phyloP scores from a whole-genome alignment of 495 filamentous ascomycete species.

The Thozetella sp. region DNA sequence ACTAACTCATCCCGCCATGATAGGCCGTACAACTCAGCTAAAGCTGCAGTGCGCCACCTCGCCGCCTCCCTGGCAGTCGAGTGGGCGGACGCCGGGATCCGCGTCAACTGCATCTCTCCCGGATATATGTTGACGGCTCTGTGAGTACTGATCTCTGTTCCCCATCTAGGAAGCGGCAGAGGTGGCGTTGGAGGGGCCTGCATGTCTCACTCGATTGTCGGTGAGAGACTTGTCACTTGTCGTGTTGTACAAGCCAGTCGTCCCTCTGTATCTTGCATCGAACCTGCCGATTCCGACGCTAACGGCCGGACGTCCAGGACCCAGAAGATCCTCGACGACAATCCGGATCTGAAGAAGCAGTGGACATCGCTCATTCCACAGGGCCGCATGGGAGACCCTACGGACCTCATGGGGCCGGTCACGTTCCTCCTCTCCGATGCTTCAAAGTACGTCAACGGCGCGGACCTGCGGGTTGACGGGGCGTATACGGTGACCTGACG shows the following conservation, averaged over 20 bases:
- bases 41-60: constrained; percentile 86
- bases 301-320: constrained; percentile 57
- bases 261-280: neutral
- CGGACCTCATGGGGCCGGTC: constrained; percentile 92
- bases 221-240: no score
- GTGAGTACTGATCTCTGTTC: constrained; percentile 45
- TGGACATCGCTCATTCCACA: constrained; percentile 92
- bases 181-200: neutral
- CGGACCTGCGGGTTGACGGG: constrained; percentile 88
- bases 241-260: no score
- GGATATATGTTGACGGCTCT: constrained; percentile 95
- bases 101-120: constrained; percentile 89
- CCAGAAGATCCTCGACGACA: constrained; percentile 91
- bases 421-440: constrained; percentile 90
- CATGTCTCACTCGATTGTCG: neutral
- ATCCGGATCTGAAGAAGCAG: constrained; percentile 80
- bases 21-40: constrained; percentile 83
- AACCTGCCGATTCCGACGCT: constrained; percentile 6
- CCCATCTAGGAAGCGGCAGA: neutral
- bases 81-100: constrained; percentile 82
- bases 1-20: neutral
- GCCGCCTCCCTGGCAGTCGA: constrained; percentile 82
- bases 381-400: constrained; percentile 89
- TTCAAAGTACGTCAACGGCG: constrained; percentile 82
- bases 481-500: constrained; percentile 76